phyloP scores from a whole-genome alignment of 768 basidiomycete genomes.

The Glaciozyma martinii region DNA sequence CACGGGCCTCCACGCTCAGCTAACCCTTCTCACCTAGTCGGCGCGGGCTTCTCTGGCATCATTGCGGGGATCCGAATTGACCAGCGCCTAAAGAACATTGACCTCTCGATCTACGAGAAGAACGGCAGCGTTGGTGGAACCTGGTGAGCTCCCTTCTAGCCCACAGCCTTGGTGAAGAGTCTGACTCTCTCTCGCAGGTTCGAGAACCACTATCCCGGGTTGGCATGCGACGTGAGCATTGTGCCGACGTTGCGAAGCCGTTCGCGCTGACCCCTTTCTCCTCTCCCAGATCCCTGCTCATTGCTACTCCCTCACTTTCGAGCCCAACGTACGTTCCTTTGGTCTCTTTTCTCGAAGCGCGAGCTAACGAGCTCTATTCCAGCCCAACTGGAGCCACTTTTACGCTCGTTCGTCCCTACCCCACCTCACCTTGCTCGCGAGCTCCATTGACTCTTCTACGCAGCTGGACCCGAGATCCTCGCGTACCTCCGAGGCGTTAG shows the following conservation, averaged over 20 bases:
- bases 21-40: conserved; percentile 36
- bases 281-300: conserved; percentile 25
- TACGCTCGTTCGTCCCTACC: conserved; percentile 7
- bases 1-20: neutral
- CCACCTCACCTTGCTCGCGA: neutral
- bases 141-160: conserved; percentile 41
- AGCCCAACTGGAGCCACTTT: conserved; percentile 26
- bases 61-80: conserved; percentile 54
- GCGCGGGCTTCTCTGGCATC: conserved; percentile 56
- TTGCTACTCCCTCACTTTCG: conserved; percentile 26
- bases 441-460: neutral
- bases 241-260: neutral
- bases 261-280: neutral
- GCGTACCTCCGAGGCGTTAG: conserved; percentile 45
- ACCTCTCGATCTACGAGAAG: conserved; percentile 55
- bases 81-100: conserved; percentile 50
- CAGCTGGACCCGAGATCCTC: conserved; percentile 46
- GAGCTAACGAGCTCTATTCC: neutral
- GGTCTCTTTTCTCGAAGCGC: neutral
- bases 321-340: conserved; percentile 17
- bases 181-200: neutral
- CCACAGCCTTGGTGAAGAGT: neutral
- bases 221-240: conserved; percentile 19
- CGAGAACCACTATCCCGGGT: conserved; percentile 10
- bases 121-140: conserved; percentile 55